Evolutionary conservation across 768 basidiomycete species (phyloP), one percentile per base, ranked within the genome.

Genomic region (Cystobasidium onofrii): DNA sequence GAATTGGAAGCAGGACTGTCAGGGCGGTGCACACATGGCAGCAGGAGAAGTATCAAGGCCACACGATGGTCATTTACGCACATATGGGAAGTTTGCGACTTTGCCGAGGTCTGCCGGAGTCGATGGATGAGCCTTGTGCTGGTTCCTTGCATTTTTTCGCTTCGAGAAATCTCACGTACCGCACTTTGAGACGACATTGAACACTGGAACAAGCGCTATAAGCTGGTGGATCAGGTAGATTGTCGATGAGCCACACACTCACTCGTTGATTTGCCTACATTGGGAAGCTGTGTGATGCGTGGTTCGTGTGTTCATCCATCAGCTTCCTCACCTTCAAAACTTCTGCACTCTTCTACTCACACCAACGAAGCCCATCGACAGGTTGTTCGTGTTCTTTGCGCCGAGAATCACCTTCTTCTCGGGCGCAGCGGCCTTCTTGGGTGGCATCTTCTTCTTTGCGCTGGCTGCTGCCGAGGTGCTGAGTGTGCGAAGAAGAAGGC

Each of bases 351-450:
- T 20, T n/a, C 31, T 3, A 43, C 46, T 36, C 46, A 73, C 76
- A n/a, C 91, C 94, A 85, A 97, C 95, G 86, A 96, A 95, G 81
- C 96, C 96, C 80, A 97, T 90, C 87, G 94, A 91, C 80, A 98
- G 86, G 85, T 98, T 98, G 84, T 99, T 99, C 77, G 90, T 85
- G 39, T 96, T 95, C 71, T 93, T 84, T 55, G 46, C 6, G 3
- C 96, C 96, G 41, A 98, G 88, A 20, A 93, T 83, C 29, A 84
- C 82, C 83, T 91, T 95, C 84, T 93, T 96, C 83, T 92, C 91
- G 13, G 83, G 83, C 29, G 81, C 84, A 65, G 83, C 83, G 66
- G 88, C 87, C 83, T 95, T 94, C 84, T 92, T 94, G 17, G 94
- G 94, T 1, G 92, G 88, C 92, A 95, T 96, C 80, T 83, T 90